Evolutionary conservation across 2,329 filamentous ascomycete genomes (phyloP).

Genomic region (Diaporthe capsici): DNA sequence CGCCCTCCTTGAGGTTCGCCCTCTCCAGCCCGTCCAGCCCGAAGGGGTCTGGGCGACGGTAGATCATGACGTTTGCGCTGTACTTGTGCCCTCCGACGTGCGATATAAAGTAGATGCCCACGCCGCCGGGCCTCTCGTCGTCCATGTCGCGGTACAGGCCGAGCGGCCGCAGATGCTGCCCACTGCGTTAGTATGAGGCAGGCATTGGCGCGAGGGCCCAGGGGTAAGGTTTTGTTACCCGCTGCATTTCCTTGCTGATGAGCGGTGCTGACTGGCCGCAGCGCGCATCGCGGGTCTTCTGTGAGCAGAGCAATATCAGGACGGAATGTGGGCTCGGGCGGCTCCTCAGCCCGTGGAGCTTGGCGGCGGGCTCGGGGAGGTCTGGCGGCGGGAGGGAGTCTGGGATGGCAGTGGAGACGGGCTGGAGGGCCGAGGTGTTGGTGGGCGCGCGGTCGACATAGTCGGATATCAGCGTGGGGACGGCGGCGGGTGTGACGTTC

Average conservation of each 20-base stretch:
- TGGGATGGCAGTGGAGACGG: conserved; percentile 52
- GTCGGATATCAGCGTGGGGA: conserved; percentile 77
- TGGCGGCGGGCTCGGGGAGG: conserved; percentile 48
- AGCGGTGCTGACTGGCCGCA: conserved; percentile 95
- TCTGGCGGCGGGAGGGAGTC: conserved; percentile 47
- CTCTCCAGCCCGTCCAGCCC: conserved; percentile 63
- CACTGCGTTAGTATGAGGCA: neutral
- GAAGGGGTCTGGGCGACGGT: conserved; percentile 76
- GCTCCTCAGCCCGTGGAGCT: conserved; percentile 55
- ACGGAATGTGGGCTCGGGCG: conserved; percentile 85
- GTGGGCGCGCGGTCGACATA: conserved; percentile 82
- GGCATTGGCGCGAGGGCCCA: neutral
- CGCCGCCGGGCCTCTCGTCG: conserved; percentile 90
- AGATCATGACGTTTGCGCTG: conserved; percentile 93
- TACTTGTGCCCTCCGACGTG: conserved; percentile 99
- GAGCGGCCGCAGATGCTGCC: conserved; percentile 81
- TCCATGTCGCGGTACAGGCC: conserved; percentile 89
- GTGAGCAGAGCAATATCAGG: conserved; percentile 93
- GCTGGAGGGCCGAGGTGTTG: conserved; percentile 74
- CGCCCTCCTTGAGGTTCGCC: conserved; percentile 47
- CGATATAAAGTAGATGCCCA: conserved; percentile 96
- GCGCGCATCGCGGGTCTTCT: conserved; percentile 92
- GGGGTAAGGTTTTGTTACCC: conserved; percentile 51
- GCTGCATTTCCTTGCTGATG: conserved; percentile 88
- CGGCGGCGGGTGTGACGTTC: conserved; percentile 83